Evolutionary conservation across 1,284 basidiomycete species (phyloP).

Genomic region (Leccinum pseudoinsigne): DNA sequence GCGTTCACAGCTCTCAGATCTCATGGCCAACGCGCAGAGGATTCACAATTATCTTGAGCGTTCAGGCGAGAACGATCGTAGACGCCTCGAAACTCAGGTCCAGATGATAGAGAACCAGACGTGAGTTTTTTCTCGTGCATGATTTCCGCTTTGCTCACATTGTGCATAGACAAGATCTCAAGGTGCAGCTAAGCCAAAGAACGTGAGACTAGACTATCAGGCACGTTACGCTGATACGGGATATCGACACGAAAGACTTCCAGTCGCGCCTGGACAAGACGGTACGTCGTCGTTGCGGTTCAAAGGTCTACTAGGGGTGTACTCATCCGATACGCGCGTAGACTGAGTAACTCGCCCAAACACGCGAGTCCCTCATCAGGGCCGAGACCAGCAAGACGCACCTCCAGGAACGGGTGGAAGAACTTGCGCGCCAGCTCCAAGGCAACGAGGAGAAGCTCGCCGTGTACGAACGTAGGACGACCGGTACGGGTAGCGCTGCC

Average conservation of each 20-base stretch:
- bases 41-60: conserved; percentile 89
- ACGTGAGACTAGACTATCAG: conserved; percentile 63
- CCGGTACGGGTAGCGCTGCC: conserved; percentile 25
- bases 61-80: conserved; percentile 77
- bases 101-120: conserved; percentile 77
- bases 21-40: conserved; percentile 85
- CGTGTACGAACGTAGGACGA: conserved; percentile 78
- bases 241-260: conserved; percentile 78
- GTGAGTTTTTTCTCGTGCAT: conserved; percentile 41
- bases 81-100: conserved; percentile 78
- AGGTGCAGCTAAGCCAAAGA: conserved; percentile 39
- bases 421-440: conserved; percentile 69
- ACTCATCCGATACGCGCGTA: conserved; percentile 31
- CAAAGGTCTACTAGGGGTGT: not conserved
- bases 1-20: conserved; percentile 79
- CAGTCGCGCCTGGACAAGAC: conserved; percentile 73
- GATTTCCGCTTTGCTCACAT: no score
- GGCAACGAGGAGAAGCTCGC: conserved; percentile 82
- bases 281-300: conserved; percentile 42
- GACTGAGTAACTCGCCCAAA: conserved; percentile 66
- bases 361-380: conserved; percentile 71
- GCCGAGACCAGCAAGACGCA: conserved; percentile 84
- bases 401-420: conserved; percentile 74
- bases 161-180: no score
- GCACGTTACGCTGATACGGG: conserved; percentile 72